Percentiles rank a stretch among this genome's conserved stretches.
Conservation (phyloP, 1,284 basidiomycete species). For the Athelia sp. region DNA sequence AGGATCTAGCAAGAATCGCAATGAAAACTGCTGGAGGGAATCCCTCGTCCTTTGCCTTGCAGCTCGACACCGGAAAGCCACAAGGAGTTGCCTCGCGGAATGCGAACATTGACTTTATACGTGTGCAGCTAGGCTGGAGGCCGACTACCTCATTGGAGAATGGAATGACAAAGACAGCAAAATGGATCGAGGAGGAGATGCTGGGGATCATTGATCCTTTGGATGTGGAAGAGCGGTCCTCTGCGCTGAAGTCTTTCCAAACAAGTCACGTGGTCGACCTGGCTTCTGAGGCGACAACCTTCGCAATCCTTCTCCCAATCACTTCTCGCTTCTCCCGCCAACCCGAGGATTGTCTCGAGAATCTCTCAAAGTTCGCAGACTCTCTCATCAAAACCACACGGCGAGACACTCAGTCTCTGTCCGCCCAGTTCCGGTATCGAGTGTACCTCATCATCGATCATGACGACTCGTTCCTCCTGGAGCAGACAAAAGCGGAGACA, state of each 20-base stretch:
- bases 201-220: constrained; percentile 12
- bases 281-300: constrained; percentile 27
- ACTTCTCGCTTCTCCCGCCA: constrained; percentile 40
- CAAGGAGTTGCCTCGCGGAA: constrained; percentile 48
- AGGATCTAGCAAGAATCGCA: constrained; percentile 39
- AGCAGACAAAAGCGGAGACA: constrained; percentile 29
- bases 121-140: constrained; percentile 33
- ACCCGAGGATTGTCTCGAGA: constrained; percentile 32
- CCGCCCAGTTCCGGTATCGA: constrained; percentile 29
- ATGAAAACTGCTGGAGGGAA: constrained; percentile 27
- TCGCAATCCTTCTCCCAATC: constrained; percentile 52
- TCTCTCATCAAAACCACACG: constrained; percentile 43
- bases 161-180: constrained; percentile 39
- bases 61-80: constrained; percentile 26
- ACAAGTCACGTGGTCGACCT: constrained; percentile 36
- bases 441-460: constrained; percentile 53
- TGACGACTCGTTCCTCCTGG: constrained; percentile 38
- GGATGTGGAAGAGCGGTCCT: constrained; percentile 6
- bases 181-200: constrained; percentile 43
- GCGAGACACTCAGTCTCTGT: constrained; percentile 32
- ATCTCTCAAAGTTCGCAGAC: constrained; percentile 35
- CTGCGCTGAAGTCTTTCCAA: constrained; percentile 17
- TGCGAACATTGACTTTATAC: constrained; percentile 41
- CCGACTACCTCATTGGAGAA: constrained; percentile 34
- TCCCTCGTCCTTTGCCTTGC: constrained; percentile 22